Base-by-base conservation (phyloP, 768 basidiomycete genomes). In the Gautieria morchelliformis region DNA sequence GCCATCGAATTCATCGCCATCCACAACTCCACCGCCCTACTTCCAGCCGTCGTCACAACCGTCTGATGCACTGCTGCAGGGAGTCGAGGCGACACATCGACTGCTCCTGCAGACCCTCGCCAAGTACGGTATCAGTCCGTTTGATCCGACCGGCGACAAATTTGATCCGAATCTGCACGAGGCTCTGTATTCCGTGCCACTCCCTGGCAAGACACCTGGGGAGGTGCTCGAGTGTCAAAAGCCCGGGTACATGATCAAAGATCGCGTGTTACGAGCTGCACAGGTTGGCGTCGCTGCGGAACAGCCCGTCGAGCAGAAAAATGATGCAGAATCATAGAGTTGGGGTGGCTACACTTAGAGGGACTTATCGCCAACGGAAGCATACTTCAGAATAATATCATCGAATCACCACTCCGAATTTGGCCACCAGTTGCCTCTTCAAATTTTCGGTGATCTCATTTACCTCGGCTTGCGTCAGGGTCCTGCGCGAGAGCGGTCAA, bases 101-200 rank as follows among this genome's bases (percentile, higher is more conserved):
- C 81, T 88, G 59, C 80, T 98, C 41, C 78, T 93, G 9, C 87
- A 92, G 67, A 94, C 90, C 1, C 78, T 99, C 35, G 89, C 85
- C 75, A 86, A 91, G 72, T 92, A 93, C 72, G 87, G 93, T 59
- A 83, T 98, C 69, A 90, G 86, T 58, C 83, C 88, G 1, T 96
- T 93, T 65, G 92, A 96, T 68, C 91, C 94, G 14, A 85, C 82
- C 0, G 95, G 95, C 44, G 92, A 95, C 70, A 77, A 76, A 62
- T 99, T 99, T 65, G 93, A 99, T 71, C 95, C 96, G 15, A 97
- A 97, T 71, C 72, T 75, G 33, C 95, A 98, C 65, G 96, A 99
- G 72, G 96, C 96, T 11, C 77, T 96, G 27, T 98, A 91, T 72
- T 92, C 94, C 73, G 89, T 82, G 24, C 93, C 94, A 20, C 78